Evolutionary conservation across 2,329 filamentous ascomycete genomes (phyloP), one percentile per base, ranked within the genome.

Genomic region (Pyricularia sp.): DNA sequence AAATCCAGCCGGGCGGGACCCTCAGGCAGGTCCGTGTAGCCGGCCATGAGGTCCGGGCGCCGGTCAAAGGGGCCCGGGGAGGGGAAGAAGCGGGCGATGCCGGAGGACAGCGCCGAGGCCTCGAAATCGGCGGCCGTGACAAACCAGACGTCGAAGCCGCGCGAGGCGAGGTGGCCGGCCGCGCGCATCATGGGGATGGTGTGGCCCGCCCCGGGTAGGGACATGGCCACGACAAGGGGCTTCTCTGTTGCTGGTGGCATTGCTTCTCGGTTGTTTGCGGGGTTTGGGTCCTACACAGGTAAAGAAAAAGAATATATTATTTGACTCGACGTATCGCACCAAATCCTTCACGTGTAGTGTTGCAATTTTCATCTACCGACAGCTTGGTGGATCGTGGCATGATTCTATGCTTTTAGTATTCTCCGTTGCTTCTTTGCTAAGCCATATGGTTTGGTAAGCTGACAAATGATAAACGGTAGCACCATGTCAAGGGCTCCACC

Each of bases 121-220:
- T 61, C 30, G 23, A 65, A 68, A 4, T 68, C 31, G 28, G 23
- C 5, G 17, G 36, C 58, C 14, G 64, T 23, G 4, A 68, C 20
- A 33, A 68, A 68, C 59, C 31, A 36, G 12, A 63, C 68, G 6
- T n/a, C 30, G 30, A 67, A 69, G 17, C 70, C 70, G 28, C 70
- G 68, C 59, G 65, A 31, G 68, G 67, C 28, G 64, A 70, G 64
- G 11, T 59, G 66, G 64, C 64, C 33, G 5, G 31, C 64, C 4
- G 67, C 55, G 28, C 63, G 33, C 23, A 69, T 23, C 23, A 69
- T 6, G 10, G 69, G 69, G 20, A 30, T 23, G 67, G 61, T 66
- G 68, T 69, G 68, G 20, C 69, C 69, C 6, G 55, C 30, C 12
- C 31, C 59, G 11, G 59, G 3, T 31, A n/a, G 6, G 30, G 28